Evolutionary conservation across 305 asterid species (phyloP), one percentile per base, ranked within the genome.

Genomic region (Rubia occidens): DNA sequence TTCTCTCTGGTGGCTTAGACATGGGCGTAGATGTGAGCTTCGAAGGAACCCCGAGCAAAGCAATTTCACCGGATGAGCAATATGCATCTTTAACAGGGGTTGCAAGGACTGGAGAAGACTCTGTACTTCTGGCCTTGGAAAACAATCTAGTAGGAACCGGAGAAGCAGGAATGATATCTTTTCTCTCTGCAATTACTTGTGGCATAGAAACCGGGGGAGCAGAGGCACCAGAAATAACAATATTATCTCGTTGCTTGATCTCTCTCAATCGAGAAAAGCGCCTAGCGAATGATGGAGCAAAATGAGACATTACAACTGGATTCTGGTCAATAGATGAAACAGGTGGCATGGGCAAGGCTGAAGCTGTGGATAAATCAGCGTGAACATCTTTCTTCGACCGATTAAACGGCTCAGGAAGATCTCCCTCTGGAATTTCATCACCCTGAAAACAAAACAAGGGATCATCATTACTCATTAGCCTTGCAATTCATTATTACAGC

Each of bases 351-450:
- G 69, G 73, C 58, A 85, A 37, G 11, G 45, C 44, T 0, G 79
- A 66, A 53, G 80, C 60, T 56, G 56, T 76, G 70, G 58, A 49
- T 26, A 75, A 37, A 55, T 64, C 78, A 20, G 42, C 51, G 18
- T 39, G 53, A 56, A 21, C 24, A 71, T 68, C 65, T 68, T 68
- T 85, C 75, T 78, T 85, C 45, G 60, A 26, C 55, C 18, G 68
- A 72, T 71, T 75, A 78, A 87, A 88, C n/a, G 90, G 89, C 29
- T 74, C 86, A 2, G 97, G 98, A 17, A 90, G 75, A 21, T 5
- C 82, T 72, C 73, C 95, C 83, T 79, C 88, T 1, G 98, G 96
- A 69, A 94, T 82, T 53, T 90, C 97, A 76, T 94, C 84, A 2
- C 82, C 89, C 97, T 94, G 89, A 71, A 53, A 68, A 54, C 37